A percentile compares a stretch with the other conserved stretches of the same genome.
Conservation (phyloP, 257 asterid genomes). For the Eucommia ulmoides region DNA sequence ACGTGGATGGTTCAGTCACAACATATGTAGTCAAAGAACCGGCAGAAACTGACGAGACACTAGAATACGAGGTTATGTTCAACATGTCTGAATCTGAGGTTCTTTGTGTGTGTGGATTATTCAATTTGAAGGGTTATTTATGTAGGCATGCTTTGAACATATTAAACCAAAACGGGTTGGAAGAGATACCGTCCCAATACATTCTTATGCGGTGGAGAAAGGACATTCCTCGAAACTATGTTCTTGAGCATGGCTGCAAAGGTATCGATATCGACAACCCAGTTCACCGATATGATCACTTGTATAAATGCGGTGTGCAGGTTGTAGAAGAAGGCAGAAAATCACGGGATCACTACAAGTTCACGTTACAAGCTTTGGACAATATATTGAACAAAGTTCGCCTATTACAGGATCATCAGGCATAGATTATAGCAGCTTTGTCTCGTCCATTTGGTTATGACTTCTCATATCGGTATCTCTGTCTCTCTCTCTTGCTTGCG, state of each 20-base stretch:
- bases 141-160: constrained; percentile 49
- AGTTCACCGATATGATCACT: constrained; percentile 38
- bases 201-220: constrained; percentile 52
- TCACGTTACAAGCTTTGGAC: constrained; percentile 22
- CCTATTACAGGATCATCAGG: constrained; percentile 15
- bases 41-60: constrained; percentile 22
- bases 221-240: constrained; percentile 26
- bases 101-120: constrained; percentile 34
- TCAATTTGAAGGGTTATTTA: constrained; percentile 48
- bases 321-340: constrained; percentile 43
- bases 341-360: constrained; percentile 33
- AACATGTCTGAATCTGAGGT: constrained; percentile 25
- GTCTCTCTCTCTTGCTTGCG: no score
- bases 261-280: constrained; percentile 38
- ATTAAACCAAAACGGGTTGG: constrained; percentile 31
- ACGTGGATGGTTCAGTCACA: constrained; percentile 21
- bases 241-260: constrained; percentile 16
- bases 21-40: constrained; percentile 35
- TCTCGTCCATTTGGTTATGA: no score
- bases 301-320: constrained; percentile 28
- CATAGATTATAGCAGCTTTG: neutral
- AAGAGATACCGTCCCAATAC: constrained; percentile 54
- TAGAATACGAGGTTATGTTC: constrained; percentile 37
- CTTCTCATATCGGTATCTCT: no score
- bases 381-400: constrained; percentile 30